phyloP scores from a whole-genome alignment of 2,329 filamentous ascomycete genomes.

The Calonectria ilicicola region DNA sequence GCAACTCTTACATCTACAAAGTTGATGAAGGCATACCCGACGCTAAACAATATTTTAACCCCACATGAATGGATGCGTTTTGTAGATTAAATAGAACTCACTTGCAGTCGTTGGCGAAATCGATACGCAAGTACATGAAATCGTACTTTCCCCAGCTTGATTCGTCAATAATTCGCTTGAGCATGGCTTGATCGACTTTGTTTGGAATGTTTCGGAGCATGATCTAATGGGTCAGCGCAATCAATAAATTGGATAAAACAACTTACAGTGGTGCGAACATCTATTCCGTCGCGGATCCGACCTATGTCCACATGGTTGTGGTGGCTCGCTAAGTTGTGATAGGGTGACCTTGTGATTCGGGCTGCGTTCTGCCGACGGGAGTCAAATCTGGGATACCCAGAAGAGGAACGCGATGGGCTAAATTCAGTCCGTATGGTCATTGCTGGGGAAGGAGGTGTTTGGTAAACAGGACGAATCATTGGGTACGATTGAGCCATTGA shows the following conservation, averaged over 20 bases:
- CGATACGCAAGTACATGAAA: constrained; percentile 94
- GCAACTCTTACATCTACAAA: constrained; percentile 77
- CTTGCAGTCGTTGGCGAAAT: constrained; percentile 88
- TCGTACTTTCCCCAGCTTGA: constrained; percentile 88
- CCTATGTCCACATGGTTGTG: constrained; percentile 73
- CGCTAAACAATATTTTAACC: constrained; percentile 64
- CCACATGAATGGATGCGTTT: too few species aligned
- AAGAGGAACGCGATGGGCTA: constrained; percentile 53
- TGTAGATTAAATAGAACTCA: constrained; percentile 56
- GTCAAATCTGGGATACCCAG: constrained; percentile 50
- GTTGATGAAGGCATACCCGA: constrained; percentile 98
- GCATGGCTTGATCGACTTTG: constrained; percentile 80
- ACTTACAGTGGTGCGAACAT: constrained; percentile 81
- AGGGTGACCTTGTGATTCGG: constrained; percentile 58
- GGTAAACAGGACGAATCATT: constrained; percentile 45
- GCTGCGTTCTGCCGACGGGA: constrained; percentile 63
- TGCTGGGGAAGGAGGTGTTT: constrained; percentile 49
- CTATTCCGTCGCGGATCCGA: constrained; percentile 73
- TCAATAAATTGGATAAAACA: neutral
- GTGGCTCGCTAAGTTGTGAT: constrained; percentile 61
- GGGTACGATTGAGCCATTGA: constrained; percentile 48
- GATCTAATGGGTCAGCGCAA: constrained; percentile 65
- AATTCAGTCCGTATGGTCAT: constrained; percentile 52
- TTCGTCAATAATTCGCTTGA: constrained; percentile 84
- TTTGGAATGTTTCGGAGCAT: constrained; percentile 98